These are phyloP conservation scores for Gleditsia sinensis DNA, from an alignment of 306 rosid genomes.

Conservation along the genomic window DNA sequence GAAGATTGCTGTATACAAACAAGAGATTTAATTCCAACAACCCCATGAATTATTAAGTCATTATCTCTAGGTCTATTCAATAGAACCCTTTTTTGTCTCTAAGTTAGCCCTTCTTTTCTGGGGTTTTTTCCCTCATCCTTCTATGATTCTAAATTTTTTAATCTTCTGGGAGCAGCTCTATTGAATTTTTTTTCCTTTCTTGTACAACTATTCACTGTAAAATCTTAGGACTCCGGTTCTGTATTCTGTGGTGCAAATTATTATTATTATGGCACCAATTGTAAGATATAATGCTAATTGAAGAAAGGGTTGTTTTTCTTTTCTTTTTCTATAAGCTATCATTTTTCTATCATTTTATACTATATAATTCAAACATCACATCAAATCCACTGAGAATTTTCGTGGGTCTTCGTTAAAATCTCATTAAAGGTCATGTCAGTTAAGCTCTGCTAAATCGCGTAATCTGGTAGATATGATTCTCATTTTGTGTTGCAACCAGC, in stretches of 20 bases:
- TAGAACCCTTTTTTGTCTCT: conserved; percentile 46
- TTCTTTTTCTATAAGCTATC: conserved; percentile 1
- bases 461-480: conserved; percentile 78
- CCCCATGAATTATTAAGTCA: conserved; percentile 53
- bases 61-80: conserved; percentile 49
- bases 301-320: conserved; percentile 27
- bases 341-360: too few relatives aligned
- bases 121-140: background rate
- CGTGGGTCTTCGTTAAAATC: conserved; percentile 33
- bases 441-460: conserved; percentile 45
- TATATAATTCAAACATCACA: conserved; percentile 42
- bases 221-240: conserved; percentile 57
- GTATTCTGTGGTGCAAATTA: conserved; percentile 66
- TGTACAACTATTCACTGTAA: conserved; percentile 62
- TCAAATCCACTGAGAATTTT: conserved; percentile 45
- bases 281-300: conserved; percentile 75
- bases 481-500: conserved; percentile 85
- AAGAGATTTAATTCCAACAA: conserved; percentile 59
- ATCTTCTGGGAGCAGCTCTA: conserved; percentile 44
- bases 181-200: conserved; percentile 26
- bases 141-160: conserved; percentile 52
- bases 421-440: conserved; percentile 66
- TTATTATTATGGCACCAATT: conserved; percentile 50
- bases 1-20: conserved; percentile 58
- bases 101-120: conserved; percentile 16